Percentiles rank a stretch among this genome's conserved stretches.
Conservation (phyloP, 2,329 filamentous ascomycete species). For the Blastomyces gilchristii region DNA sequence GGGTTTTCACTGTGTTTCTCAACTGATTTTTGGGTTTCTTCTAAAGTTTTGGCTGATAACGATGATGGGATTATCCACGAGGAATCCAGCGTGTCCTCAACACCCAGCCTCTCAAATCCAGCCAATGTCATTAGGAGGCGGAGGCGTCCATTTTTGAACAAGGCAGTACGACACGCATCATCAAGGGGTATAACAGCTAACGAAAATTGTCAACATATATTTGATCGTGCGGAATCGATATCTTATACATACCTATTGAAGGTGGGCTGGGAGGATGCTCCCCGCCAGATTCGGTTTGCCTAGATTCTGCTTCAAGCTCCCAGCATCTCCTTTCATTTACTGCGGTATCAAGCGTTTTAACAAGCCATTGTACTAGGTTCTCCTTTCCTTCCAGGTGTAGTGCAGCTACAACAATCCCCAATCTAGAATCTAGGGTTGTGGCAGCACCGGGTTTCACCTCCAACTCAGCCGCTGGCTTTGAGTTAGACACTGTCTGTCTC, state of each 20-base stretch:
- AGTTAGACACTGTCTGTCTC: slow-evolving; percentile 58
- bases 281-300: slow-evolving; percentile 32
- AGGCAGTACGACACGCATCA: slow-evolving; percentile 56
- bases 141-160: slow-evolving; percentile 83
- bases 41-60: slow-evolving; percentile 54
- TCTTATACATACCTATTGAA: slow-evolving; percentile 37
- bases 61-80: slow-evolving; percentile 65
- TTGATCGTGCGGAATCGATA: slow-evolving; percentile 6
- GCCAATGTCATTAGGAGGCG: slow-evolving; percentile 71
- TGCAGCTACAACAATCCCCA: slow-evolving; percentile 69
- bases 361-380: slow-evolving; percentile 72
- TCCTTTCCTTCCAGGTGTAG: slow-evolving; percentile 69
- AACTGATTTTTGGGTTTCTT: slow-evolving; percentile 60
- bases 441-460: slow-evolving; percentile 67
- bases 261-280: slow-evolving; percentile 19
- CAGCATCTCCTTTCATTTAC: slow-evolving; percentile 65
- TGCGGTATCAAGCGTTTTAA: slow-evolving; percentile 57
- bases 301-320: slow-evolving; percentile 59
- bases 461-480: slow-evolving; percentile 66
- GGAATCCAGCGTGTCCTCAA: slow-evolving; percentile 63
- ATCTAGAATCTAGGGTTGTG: slow-evolving; percentile 52
- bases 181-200: slow-evolving; percentile 54
- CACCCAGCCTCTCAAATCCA: slow-evolving; percentile 55
- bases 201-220: slow-evolving; percentile 18
- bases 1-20: slow-evolving; percentile 69